A percentile compares a stretch with the other conserved stretches of the same genome.
phyloP scores from a whole-genome alignment of 2,329 filamentous ascomycete genomes.

The Aphanocladium album region DNA sequence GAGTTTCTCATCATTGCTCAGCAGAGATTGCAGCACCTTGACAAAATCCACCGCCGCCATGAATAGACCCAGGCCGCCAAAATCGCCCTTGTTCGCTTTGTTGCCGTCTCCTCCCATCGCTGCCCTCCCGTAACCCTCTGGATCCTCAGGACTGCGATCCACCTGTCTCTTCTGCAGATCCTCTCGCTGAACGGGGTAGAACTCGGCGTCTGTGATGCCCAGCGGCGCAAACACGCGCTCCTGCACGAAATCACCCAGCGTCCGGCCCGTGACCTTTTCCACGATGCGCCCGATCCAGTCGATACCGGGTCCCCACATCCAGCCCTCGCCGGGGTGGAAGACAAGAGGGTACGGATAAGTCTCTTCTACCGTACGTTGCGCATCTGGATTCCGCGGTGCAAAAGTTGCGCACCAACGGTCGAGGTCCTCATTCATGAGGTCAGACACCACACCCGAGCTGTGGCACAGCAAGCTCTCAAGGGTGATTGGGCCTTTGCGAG shows the following conservation, averaged over 20 bases:
- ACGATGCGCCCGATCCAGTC: conserved; percentile 52
- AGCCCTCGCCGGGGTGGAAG: conserved; percentile 46
- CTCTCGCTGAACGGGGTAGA: conserved; percentile 33
- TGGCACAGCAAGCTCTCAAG: conserved; percentile 48
- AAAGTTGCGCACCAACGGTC: conserved; percentile 31
- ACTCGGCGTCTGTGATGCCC: conserved; percentile 33
- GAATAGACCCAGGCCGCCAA: conserved; percentile 41
- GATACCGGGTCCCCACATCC: conserved; percentile 44
- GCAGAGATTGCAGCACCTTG: conserved; percentile 40
- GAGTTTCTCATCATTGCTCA: conserved; percentile 44
- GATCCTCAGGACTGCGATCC: conserved; percentile 34
- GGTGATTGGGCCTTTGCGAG: conserved; percentile 36
- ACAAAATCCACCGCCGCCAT: conserved; percentile 35
- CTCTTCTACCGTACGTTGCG: conserved; percentile 33
- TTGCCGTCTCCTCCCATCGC: conserved; percentile 30
- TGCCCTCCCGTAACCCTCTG: conserved; percentile 28
- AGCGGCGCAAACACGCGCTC: conserved; percentile 41
- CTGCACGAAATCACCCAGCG: conserved; percentile 39
- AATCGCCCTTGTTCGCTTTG: conserved; percentile 33
- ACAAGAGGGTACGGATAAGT: conserved; percentile 39
- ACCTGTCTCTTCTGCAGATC: conserved; percentile 31
- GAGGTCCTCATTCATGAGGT: conserved; percentile 33
- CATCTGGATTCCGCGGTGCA: conserved; percentile 8
- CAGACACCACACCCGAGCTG: conserved; percentile 43
- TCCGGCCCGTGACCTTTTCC: conserved; percentile 39